Conservation (phyloP, 2,329 filamentous ascomycete genomes). For the Fusarium sp. region DNA sequence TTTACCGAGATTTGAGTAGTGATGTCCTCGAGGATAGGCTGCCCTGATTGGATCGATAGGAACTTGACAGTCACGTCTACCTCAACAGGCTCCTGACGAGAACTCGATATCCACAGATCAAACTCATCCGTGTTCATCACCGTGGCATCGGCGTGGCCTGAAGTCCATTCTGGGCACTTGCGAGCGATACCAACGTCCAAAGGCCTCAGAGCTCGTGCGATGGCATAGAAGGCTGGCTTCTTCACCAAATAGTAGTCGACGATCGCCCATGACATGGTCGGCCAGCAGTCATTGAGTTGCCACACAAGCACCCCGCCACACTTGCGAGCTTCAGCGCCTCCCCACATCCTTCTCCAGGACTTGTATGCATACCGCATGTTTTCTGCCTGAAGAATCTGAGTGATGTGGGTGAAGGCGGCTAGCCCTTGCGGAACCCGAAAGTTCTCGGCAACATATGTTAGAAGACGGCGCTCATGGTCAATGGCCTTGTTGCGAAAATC, state of each 20-base stretch:
- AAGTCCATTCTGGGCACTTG: not conserved
- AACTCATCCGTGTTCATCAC: not conserved
- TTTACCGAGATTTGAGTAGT: not conserved
- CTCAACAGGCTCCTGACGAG: not conserved
- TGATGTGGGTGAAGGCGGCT: slow-evolving; percentile 72
- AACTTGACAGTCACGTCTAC: not conserved
- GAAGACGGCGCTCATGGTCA: slow-evolving; percentile 80
- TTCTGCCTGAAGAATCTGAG: slow-evolving; percentile 66
- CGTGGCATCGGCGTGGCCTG: not conserved
- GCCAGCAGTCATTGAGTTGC: slow-evolving; percentile 80
- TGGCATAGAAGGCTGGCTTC: slow-evolving; percentile 67
- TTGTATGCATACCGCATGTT: slow-evolving; percentile 64
- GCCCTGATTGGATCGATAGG: not conserved
- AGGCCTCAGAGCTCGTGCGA: slow-evolving; percentile 61
- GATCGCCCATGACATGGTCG: slow-evolving; percentile 73
- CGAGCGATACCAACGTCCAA: not conserved
- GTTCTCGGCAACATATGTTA: slow-evolving; percentile 82
- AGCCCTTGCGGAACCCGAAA: slow-evolving; percentile 74
- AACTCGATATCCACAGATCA: not conserved
- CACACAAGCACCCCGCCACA: slow-evolving; percentile 76
- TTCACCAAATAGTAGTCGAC: slow-evolving; percentile 73
- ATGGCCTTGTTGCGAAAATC: slow-evolving; percentile 89
- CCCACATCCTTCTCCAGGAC: slow-evolving; percentile 64
- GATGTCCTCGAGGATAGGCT: not conserved
- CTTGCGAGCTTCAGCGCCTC: slow-evolving; percentile 58